Base-by-base conservation (phyloP, 83 land plant species). In the Picea engelmannii region DNA sequence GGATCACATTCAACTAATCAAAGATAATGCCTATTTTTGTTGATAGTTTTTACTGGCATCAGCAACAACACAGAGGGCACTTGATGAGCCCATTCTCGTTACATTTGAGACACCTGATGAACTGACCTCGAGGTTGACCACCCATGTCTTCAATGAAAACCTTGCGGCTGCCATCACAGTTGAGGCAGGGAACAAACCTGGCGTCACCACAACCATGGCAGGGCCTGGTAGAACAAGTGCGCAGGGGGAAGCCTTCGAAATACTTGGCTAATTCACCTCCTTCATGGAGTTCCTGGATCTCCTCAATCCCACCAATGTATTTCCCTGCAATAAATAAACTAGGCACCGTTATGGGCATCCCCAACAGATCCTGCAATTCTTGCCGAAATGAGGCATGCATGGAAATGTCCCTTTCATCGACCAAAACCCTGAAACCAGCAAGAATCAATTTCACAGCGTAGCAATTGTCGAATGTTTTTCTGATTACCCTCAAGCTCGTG, bases 391-490 rank as follows among this genome's bases (percentile, higher is more conserved):
- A 85, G 7, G 82, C 82, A 80, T 92, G 88, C 94, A 92, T 88
- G 42, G 94, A 92, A 2, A 90, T 83, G 38, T 88, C 94, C 82
- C 90, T 76, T 78, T 92, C 94, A 64, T 92, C 94, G 20, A 92
- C 81, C 10, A 83, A 76, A 13, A 88, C 68, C 1, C 90, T 86
- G 18, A 84, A 69, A 12, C 87, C 81, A 38, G 81, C 81, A 1
- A 92, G 67, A 3, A 92, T 88, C 79, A 88, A 24, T 18, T 88
- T 84, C 21, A 85, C 86, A 35, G 69, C 13, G 62, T 86, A 88
- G 38, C 94, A 92, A 66, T 92, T 92, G 78, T 90, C 94, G 82
- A 84, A 92, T 15, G 92, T 90, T 81, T 88, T 92, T 62, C 90
- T 68, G 11, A 92, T 81, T 1, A 92, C 94, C 60, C 94, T 47